A percentile compares a stretch with the other conserved stretches of the same genome.
Evolutionary conservation across 2,329 filamentous ascomycete species (phyloP).

Genomic region (Hawksworthiomyces lignivorus): DNA sequence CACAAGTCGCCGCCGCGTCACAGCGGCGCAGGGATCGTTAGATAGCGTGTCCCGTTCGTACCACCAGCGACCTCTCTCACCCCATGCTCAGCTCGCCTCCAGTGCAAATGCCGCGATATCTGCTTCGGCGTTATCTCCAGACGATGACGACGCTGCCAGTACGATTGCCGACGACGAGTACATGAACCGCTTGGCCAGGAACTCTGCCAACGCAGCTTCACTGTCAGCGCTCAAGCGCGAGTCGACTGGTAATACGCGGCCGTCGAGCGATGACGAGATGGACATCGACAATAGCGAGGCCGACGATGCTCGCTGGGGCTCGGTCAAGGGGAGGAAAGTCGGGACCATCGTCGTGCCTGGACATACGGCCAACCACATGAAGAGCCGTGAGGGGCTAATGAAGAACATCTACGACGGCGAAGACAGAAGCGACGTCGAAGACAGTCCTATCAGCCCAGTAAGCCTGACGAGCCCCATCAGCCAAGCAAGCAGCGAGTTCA

Average conservation of each 20-base stretch:
- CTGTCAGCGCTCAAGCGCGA: conserved; percentile 25
- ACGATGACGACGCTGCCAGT: conserved; percentile 55
- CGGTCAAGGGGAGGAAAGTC: conserved; percentile 38
- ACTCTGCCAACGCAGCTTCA: conserved; percentile 14
- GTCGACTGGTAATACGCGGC: conserved; percentile 42
- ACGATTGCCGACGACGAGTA: conserved; percentile 64
- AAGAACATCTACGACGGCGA: conserved; percentile 33
- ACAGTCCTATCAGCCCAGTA: conserved; percentile 7
- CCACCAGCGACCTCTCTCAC: conserved; percentile 29
- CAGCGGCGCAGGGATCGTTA: conserved; percentile 28
- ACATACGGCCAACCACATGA: conserved; percentile 35
- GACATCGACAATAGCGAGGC: neutral
- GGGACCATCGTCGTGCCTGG: conserved; percentile 51
- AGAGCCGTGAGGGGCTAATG: conserved; percentile 45
- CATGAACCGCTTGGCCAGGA: conserved; percentile 45
- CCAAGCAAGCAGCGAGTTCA: conserved; percentile 17
- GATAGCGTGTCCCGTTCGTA: conserved; percentile 45
- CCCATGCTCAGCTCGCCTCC: conserved; percentile 12
- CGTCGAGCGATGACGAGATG: conserved; percentile 50
- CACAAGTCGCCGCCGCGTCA: conserved; percentile 33
- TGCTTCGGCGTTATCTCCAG: conserved; percentile 18
- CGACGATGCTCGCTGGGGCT: conserved; percentile 42
- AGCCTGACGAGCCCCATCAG: conserved; percentile 10
- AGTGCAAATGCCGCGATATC: neutral
- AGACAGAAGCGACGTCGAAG: conserved; percentile 20